These are phyloP conservation scores for Harrya chromipes DNA, from an alignment of 768 basidiomycete species.

Conservation along the genomic window DNA sequence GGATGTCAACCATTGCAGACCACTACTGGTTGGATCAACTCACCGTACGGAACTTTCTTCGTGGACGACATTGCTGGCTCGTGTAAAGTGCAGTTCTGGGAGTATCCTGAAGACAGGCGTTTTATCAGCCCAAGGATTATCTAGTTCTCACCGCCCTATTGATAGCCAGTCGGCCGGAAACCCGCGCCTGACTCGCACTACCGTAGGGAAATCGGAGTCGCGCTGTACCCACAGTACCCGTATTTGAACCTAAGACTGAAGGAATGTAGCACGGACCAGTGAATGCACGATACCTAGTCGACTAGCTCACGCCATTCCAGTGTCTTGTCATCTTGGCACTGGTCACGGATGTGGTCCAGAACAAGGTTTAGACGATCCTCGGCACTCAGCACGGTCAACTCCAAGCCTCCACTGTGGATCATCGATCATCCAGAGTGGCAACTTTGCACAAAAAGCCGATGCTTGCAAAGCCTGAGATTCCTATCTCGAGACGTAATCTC, in stretches of 20 bases:
- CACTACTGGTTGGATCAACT: conserved; percentile 1
- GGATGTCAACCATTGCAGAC: not conserved
- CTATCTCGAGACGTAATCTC: conserved; percentile 5
- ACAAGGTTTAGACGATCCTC: too few relatives aligned
- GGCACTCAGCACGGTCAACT: too few relatives aligned
- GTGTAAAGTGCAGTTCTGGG: not conserved
- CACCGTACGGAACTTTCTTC: conserved; percentile 34
- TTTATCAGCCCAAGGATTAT: not conserved
- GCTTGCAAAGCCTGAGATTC: not conserved
- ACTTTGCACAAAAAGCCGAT: not conserved
- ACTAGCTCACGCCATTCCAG: too few relatives aligned
- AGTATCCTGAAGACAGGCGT: not conserved
- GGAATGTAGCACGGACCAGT: too few relatives aligned
- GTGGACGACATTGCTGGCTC: conserved; percentile 16
- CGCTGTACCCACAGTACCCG: too few relatives aligned
- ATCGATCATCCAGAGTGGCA: not conserved
- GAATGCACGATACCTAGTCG: too few relatives aligned
- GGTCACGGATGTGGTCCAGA: too few relatives aligned
- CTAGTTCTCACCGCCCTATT: conserved; percentile 18
- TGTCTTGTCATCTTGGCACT: too few relatives aligned
- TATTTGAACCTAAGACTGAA: too few relatives aligned
- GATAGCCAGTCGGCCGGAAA: conserved; percentile 1
- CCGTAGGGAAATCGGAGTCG: not conserved
- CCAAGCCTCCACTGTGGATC: too few relatives aligned
- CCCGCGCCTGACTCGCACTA: conserved; percentile 4